Evolutionary conservation across 2,329 filamentous ascomycete species (phyloP), one percentile per base, ranked within the genome.

Genomic region (Phoma sp.): DNA sequence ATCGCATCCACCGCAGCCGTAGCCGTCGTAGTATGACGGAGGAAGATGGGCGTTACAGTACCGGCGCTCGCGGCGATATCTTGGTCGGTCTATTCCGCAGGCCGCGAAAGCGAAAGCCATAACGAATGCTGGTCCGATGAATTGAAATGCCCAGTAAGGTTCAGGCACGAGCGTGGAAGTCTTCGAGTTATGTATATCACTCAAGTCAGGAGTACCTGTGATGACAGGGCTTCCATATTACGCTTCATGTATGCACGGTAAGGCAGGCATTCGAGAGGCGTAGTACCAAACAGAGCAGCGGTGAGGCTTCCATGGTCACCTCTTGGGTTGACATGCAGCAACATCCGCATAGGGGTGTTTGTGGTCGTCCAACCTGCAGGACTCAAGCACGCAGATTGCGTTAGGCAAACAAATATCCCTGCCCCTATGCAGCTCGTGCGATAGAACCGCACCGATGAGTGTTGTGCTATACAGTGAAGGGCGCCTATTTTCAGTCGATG

Each of bases 361-460:
- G 24, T 38, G 18, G 36, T 46, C 23, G 37, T 47, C 38, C n/a
- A 25, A 38, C 33, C 35, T 55, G 41, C 41, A 23, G 32, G 52
- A 36, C 47, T 37, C 25, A 38, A 37, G 36, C 2, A n/a, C 11
- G 35, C 18, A 35, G 27, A 3, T 29, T 32, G 37, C 37, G 24
- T 10, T 30, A 18, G 18, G 36, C 52, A 55, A 55, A 55, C 42
- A 50, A 42, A 37, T 11, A 55, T 29, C 52, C 47, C 43, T 52
- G 49, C 24, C 29, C 25, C 30, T 22, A 43, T 47, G 52, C 43
- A 52, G 27, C 37, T 55, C 22, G 52, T 49, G 37, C 35, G 45
- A 44, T 29, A 7, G 4, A 18, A 10, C 9, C 1, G 2, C 10
- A 9, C 36, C 36, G 14, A 18, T 23, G 40, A 41, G 30, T 36